phyloP scores from a whole-genome alignment of 2,329 filamentous ascomycete genomes.

The Hypocreales sp. region DNA sequence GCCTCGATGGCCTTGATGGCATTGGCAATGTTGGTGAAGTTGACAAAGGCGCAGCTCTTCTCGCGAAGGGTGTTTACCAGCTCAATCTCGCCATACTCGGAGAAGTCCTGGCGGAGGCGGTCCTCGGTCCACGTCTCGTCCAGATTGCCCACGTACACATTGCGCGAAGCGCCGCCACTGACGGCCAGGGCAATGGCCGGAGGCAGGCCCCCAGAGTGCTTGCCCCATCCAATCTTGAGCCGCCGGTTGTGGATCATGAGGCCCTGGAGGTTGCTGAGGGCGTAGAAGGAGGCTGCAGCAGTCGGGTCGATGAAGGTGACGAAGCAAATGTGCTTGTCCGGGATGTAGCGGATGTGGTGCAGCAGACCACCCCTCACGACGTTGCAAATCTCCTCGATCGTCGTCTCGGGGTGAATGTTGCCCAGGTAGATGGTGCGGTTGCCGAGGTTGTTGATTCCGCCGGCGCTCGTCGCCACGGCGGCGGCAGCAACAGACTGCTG shows the following conservation, averaged over 20 bases:
- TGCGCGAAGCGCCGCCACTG: slow-evolving; percentile 91
- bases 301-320: slow-evolving; percentile 99
- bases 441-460: slow-evolving; percentile 91
- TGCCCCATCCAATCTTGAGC: slow-evolving; percentile 98
- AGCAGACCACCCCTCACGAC: slow-evolving; percentile 89
- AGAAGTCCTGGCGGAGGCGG: slow-evolving; percentile 86
- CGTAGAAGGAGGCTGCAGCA: slow-evolving; percentile 93
- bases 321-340: slow-evolving; percentile 99
- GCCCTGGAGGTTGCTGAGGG: slow-evolving; percentile 90
- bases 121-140: slow-evolving; percentile 98
- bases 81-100: slow-evolving; percentile 95
- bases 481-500: slow-evolving; percentile 96
- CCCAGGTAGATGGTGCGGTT: slow-evolving; percentile 96
- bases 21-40: slow-evolving; percentile 99
- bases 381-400: slow-evolving; percentile 98
- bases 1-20: slow-evolving; percentile 99
- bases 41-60: slow-evolving; percentile 99
- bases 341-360: slow-evolving; percentile 97
- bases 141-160: slow-evolving; percentile 95
- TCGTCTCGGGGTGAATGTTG: slow-evolving; percentile 98
- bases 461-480: slow-evolving; percentile 89
- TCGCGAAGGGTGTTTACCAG: slow-evolving; percentile 91
- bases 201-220: slow-evolving; percentile 91
- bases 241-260: slow-evolving; percentile 98
- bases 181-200: slow-evolving; percentile 93